Conservation (phyloP, 106 monocot genomes). For the Triglochin maritima region DNA sequence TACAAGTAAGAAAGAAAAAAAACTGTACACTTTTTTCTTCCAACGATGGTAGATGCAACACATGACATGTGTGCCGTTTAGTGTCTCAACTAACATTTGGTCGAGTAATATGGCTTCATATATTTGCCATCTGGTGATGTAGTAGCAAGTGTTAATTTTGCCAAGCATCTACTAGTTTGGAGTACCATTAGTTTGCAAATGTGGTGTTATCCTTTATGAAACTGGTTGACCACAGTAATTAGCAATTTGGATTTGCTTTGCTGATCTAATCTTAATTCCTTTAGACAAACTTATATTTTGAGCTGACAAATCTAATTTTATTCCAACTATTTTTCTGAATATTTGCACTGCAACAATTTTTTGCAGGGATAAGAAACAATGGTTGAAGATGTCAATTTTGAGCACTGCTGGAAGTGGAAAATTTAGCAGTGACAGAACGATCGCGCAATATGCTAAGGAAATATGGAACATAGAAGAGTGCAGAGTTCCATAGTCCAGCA, state of each 20-base stretch:
- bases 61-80: too few relatives aligned
- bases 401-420: conserved; percentile 90
- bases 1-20: conserved; percentile 60
- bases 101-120: too few relatives aligned
- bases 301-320: too few relatives aligned
- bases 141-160: too few relatives aligned
- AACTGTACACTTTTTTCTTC: neutral
- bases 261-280: neutral
- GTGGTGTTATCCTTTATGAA: too few relatives aligned
- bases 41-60: neutral
- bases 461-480: conserved; percentile 68
- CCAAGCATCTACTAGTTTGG: too few relatives aligned
- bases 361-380: conserved; percentile 55
- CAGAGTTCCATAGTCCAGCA: conserved; percentile 31
- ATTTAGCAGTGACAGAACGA: conserved; percentile 93
- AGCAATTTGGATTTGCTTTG: neutral
- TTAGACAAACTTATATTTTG: too few relatives aligned
- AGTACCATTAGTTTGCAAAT: too few relatives aligned
- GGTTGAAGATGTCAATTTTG: conserved; percentile 92
- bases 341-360: neutral
- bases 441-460: conserved; percentile 74
- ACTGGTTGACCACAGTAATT: too few relatives aligned
- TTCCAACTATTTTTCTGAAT: too few relatives aligned
- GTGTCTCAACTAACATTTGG: too few relatives aligned
- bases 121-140: too few relatives aligned